Percentiles rank a stretch among this genome's conserved stretches.
Evolutionary conservation across 306 rosid species (phyloP).

Genomic region (Dryas octopetala): DNA sequence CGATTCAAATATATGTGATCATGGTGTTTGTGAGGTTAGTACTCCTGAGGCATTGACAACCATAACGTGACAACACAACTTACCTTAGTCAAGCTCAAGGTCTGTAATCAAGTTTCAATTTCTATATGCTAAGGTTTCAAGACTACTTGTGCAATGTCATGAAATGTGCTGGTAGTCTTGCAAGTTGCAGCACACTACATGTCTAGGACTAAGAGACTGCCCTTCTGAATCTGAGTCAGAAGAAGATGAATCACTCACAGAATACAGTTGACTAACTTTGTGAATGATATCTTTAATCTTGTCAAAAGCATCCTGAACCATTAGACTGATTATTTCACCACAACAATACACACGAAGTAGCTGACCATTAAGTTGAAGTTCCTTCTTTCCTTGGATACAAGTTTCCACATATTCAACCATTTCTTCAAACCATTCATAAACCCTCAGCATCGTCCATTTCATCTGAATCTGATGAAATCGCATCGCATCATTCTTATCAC

Average conservation of each 20-base stretch:
- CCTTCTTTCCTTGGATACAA: background rate
- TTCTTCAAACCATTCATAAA: background rate
- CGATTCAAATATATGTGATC: too few species aligned
- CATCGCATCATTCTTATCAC: background rate
- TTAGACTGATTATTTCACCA: background rate
- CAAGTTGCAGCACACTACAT: background rate
- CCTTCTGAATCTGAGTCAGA: background rate
- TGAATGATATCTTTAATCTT: background rate
- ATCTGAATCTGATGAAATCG: background rate
- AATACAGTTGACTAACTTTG: background rate
- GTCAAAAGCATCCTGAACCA: slow-evolving; percentile 14
- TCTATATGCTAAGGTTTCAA: too few species aligned
- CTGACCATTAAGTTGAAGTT: background rate
- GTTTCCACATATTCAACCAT: background rate
- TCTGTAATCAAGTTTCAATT: too few species aligned
- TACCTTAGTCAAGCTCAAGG: too few species aligned
- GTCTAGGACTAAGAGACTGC: background rate
- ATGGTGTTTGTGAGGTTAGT: too few species aligned
- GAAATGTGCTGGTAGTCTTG: background rate
- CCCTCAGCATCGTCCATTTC: background rate
- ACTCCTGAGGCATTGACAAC: too few species aligned
- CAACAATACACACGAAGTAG: slow-evolving; percentile 4
- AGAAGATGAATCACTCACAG: background rate
- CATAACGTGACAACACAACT: too few species aligned
- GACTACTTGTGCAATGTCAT: too few species aligned